Base-by-base conservation (phyloP, 2,329 filamentous ascomycete species). In the Nemania sp. region DNA sequence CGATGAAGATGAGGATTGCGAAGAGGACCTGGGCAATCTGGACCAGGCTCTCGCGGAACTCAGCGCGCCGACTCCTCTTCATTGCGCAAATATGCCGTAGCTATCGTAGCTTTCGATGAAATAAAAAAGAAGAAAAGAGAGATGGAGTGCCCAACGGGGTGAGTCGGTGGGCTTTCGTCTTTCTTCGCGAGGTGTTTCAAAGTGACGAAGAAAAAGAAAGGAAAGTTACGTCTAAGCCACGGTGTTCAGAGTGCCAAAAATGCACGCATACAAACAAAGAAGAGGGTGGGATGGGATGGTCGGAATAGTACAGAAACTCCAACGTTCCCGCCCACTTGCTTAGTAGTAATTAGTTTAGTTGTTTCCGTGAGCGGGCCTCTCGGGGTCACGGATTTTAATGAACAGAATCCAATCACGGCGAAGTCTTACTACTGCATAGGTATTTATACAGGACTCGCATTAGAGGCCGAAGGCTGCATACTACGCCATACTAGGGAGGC, bases 11-110 rank as follows among this genome's bases (percentile, higher is more conserved):
- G 51, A 64, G 29, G 20, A 59, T 17, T 2, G 63, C 63, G 29
- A 67, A 67, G 29, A 63, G 45, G 2, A 59, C 56, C 57, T 67
- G 59, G 20, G 49, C 34, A 17, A 63, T 64, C 35, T 52, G 60
- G 21, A 52, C 2, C 37, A 66, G 25, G 46, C 5, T 48, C 39
- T 54, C 15, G 4, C 64, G 64, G 34, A 66, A 55, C 54, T 66
- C 64, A 13, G 64, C 61, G 21, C 64, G 64, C 45, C 56, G 52
- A 39, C 56, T 59, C 32, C 29, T 65, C 45, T 52, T 58, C 57
- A 60, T 63, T 42, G 45, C 21, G 60, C 6, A 32, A 43, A 45
- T 56, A 29, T 47, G 29, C 47, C 17, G 43, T 50, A 34, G 32
- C 46, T 10, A 21, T 3, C 35, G 15, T 3, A 13, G 29, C 4